Evolutionary conservation across 176 grass and related monocot genomes (phyloP).

Genomic region (Oryza nivara): DNA sequence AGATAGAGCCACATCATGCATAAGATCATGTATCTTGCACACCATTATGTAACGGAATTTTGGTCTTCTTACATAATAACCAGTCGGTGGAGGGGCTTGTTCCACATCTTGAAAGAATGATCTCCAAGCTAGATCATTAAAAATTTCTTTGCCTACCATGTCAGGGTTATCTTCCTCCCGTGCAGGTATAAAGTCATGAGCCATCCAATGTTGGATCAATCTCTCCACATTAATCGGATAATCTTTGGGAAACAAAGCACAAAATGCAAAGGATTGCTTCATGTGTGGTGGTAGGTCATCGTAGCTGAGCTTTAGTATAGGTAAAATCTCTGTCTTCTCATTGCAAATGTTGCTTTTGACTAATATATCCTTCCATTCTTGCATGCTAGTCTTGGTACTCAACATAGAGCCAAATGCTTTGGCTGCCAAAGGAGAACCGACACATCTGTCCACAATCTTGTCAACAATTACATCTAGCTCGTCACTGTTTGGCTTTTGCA

Average conservation of each 20-base stretch:
- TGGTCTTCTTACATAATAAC: not conserved
- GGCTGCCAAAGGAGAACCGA: too few relatives aligned
- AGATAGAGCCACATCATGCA: not conserved
- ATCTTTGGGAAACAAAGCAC: conserved; percentile 34
- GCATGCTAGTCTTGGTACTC: not conserved
- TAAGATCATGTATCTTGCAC: not conserved
- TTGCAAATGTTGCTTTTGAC: not conserved
- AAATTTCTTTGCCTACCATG: not conserved
- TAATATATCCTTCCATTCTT: conserved; percentile 15
- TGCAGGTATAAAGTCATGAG: too few relatives aligned
- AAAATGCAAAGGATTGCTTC: conserved; percentile 37
- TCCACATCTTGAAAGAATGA: conserved; percentile 11
- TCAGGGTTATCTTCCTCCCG: not conserved
- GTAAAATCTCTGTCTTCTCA: not conserved
- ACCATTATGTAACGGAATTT: too few relatives aligned
- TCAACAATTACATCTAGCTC: not conserved
- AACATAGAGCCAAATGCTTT: not conserved
- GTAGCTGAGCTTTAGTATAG: too few relatives aligned
- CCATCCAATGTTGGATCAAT: too few relatives aligned
- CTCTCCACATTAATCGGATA: not conserved
- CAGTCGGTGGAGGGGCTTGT: not conserved
- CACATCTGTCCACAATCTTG: conserved; percentile 14
- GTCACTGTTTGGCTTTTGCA: not conserved
- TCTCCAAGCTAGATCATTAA: not conserved
- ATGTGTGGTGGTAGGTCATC: not conserved